Conservation (phyloP, 2,329 filamentous ascomycete species). For the Fusarium ambrosium region DNA sequence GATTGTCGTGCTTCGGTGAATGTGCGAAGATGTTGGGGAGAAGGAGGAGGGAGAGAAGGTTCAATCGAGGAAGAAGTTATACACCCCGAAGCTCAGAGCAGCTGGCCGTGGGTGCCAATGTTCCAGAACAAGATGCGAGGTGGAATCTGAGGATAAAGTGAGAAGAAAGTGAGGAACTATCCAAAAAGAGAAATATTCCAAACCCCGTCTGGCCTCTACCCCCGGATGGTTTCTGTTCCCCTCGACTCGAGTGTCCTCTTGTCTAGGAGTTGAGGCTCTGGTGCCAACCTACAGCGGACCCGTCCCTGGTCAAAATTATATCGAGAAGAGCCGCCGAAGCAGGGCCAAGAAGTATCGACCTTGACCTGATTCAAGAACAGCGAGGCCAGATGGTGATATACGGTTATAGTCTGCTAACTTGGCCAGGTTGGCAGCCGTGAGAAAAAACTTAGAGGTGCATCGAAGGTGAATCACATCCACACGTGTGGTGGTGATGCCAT, state of each 20-base stretch:
- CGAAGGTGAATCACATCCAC: conserved; percentile 8
- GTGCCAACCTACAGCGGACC: neutral
- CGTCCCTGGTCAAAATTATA: neutral
- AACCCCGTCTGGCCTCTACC: neutral
- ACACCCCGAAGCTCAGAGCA: neutral
- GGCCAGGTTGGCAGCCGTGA: neutral
- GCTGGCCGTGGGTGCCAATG: neutral
- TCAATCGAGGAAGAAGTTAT: neutral
- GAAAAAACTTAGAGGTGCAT: neutral
- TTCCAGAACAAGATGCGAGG: conserved; percentile 2
- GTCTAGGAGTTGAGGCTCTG: neutral
- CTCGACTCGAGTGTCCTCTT: neutral
- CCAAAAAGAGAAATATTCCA: neutral
- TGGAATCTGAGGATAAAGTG: neutral
- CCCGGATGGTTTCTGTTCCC: neutral
- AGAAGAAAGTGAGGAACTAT: conserved; percentile 3
- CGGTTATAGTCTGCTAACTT: neutral
- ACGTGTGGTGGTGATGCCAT: neutral
- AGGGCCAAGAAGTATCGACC: neutral
- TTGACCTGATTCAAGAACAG: neutral
- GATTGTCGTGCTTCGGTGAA: conserved; percentile 3
- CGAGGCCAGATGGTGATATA: neutral
- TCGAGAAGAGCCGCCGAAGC: neutral
- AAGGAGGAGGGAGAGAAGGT: neutral
- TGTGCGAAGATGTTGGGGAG: neutral